Base-by-base conservation (phyloP, 768 basidiomycete genomes). In the Collybiopsis luxurians region DNA sequence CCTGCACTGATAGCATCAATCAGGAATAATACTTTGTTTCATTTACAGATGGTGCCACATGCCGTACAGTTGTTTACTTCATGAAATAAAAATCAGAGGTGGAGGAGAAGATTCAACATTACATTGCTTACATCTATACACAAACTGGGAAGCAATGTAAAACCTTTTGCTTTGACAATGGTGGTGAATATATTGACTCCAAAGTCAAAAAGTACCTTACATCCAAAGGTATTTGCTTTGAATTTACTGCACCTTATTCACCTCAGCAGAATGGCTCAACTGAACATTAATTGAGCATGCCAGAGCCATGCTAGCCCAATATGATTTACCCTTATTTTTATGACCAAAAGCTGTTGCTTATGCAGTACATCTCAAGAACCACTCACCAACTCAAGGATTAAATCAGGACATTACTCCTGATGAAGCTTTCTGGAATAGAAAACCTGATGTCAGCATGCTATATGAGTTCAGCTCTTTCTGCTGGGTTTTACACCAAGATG, bases 391-490 rank as follows among this genome's bases (percentile, higher is more conserved):
- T n/a, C 43, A 19, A n/a, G 43, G 9, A 45, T 24, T 45, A 10
- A 19, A 45, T 7, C 10, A 45, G n/a, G 15, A 19, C 7, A 23
- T 23, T 6, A 64, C 63, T 4, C 63, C 63, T 2, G 40, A 63
- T 40, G 60, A 66, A 51, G 43, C 51, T 3, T 67, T 67, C n/a
- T n/a, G n/a, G n/a, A n/a, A n/a, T n/a, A n/a, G n/a, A n/a, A n/a
- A n/a, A n/a, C n/a, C n/a, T n/a, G 57, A 69, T 36, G 45, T 73
- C 7, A 55, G 61, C 1, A 30, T 58, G 13, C 38, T 73, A 0
- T 60, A 61, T 23, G 64, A 65, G 24, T 71, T 71, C 40, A 66
- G 72, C 19, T 65, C 62, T 27, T 24, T 38, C 21, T 57, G 55
- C 30, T 51, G 49, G 26, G 61, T 62, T n/a, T 52, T 53, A 5